phyloP scores from a whole-genome alignment of 2,329 filamentous ascomycete genomes.

The Colletotrichum ledebouriae region DNA sequence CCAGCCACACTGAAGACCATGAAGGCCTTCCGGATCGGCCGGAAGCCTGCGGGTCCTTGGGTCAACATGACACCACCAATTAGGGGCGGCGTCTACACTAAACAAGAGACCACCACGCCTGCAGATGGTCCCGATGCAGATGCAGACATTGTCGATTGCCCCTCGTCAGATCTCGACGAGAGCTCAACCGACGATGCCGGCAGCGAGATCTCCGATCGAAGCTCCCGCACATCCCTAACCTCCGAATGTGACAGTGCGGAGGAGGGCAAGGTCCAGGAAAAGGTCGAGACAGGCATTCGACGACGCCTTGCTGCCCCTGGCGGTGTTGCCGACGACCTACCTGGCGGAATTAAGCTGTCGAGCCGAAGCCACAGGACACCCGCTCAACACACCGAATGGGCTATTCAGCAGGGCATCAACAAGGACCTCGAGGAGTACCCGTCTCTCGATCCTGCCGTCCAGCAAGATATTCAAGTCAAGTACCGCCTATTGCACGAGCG shows the following conservation, averaged over 20 bases:
- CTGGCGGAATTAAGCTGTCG: constrained; percentile 17
- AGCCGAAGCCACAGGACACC: constrained; percentile 39
- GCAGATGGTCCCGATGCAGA: constrained; percentile 14
- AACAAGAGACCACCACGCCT: constrained; percentile 41
- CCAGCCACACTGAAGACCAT: constrained; percentile 66
- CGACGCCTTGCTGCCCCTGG: constrained; percentile 28
- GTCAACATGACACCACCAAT: constrained; percentile 71
- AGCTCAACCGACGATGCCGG: constrained; percentile 38
- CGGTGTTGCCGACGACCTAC: background rate
- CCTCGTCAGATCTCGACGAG: constrained; percentile 38
- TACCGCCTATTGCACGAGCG: constrained; percentile 69
- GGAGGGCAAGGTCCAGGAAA: constrained; percentile 21
- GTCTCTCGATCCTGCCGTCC: constrained; percentile 65
- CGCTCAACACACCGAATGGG: constrained; percentile 52
- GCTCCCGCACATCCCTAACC: constrained; percentile 42
- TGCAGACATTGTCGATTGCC: constrained; percentile 32
- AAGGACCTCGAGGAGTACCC: constrained; percentile 59
- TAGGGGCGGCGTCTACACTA: constrained; percentile 60
- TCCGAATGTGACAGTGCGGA: constrained; percentile 40
- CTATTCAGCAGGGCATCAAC: constrained; percentile 53
- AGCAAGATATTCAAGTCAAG: constrained; percentile 66
- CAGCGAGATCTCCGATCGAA: constrained; percentile 36
- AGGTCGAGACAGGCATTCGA: constrained; percentile 33
- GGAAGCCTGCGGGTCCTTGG: constrained; percentile 67
- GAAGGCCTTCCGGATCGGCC: constrained; percentile 72